These are phyloP conservation scores for Cytospora schulzeri DNA, from an alignment of 2,329 filamentous ascomycete species.

Conservation along the genomic window DNA sequence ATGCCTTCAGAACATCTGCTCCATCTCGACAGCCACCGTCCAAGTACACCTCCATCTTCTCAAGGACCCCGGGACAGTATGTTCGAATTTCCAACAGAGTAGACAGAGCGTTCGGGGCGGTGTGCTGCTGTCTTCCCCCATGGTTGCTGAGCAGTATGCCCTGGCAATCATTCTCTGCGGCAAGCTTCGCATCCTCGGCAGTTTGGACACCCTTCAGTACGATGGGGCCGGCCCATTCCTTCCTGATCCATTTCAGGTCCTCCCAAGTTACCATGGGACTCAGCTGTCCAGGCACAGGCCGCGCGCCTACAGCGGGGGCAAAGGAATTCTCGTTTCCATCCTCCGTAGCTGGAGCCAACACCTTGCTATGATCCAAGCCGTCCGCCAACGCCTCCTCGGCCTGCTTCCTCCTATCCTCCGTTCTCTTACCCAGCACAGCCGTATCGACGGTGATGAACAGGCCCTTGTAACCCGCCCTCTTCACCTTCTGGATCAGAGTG, in stretches of 20 bases:
- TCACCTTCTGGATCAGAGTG: slow-evolving; percentile 38
- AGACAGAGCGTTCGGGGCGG: slow-evolving; percentile 21
- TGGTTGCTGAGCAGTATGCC: slow-evolving; percentile 29
- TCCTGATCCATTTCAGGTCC: slow-evolving; percentile 30
- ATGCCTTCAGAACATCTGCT: slow-evolving; percentile 57
- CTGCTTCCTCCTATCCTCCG: slow-evolving; percentile 30
- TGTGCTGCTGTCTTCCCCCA: slow-evolving; percentile 27
- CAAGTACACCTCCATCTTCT: slow-evolving; percentile 53
- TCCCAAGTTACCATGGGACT: slow-evolving; percentile 28
- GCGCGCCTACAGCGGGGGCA: slow-evolving; percentile 23
- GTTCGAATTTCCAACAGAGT: slow-evolving; percentile 56
- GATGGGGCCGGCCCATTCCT: slow-evolving; percentile 34
- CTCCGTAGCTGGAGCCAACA: background rate
- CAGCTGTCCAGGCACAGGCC: slow-evolving; percentile 21
- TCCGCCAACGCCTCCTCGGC: slow-evolving; percentile 27
- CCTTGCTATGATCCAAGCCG: slow-evolving; percentile 21
- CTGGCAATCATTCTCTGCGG: slow-evolving; percentile 24
- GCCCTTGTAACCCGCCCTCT: slow-evolving; percentile 40
- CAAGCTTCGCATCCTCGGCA: slow-evolving; percentile 27
- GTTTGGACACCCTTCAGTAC: slow-evolving; percentile 28
- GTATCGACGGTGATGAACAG: slow-evolving; percentile 44
- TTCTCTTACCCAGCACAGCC: slow-evolving; percentile 29
- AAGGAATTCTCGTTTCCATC: slow-evolving; percentile 23
- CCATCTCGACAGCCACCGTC: slow-evolving; percentile 59
- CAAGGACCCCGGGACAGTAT: slow-evolving; percentile 52